Base-by-base conservation (phyloP, 352 stramenopile species). In the Globisporangium emineosum region DNA sequence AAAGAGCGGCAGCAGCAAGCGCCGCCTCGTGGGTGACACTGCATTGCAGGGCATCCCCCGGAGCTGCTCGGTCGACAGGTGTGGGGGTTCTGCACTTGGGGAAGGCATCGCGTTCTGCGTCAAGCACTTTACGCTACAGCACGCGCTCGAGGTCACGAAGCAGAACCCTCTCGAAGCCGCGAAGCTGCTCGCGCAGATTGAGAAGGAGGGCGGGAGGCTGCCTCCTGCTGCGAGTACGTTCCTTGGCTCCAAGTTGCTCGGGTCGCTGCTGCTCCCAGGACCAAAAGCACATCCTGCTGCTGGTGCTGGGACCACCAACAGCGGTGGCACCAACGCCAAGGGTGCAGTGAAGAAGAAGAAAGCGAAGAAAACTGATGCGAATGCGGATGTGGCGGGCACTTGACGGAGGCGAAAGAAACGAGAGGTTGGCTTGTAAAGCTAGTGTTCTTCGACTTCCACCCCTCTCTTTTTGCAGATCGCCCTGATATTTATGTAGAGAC, bases 71-170 rank as follows among this genome's bases (percentile, higher is more conserved):
- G 78, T 87, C 15, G 68, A 77, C 21, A 63, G 60, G 15, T 91
- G 78, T 56, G 56, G 57, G 5, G 51, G 49, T 1, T 60, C 64
- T 6, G 72, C 70, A 29, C 62, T 89, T 25, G 50, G 50, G 40
- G 50, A n/a, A 8, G 75, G 60, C 51, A 53, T 64, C 40, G 65
- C 71, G 0, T 89, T 86, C 51, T 91, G 82, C 15, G 35, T 58
- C 4, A 59, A 70, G 29, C 84, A 91, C 51, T 79, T 90, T 35
- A 93, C 81, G 27, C 73, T 80, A 8, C 83, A 93, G 57, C 76
- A 85, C 49, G 81, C 81, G 49, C 76, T 93, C 13, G 81, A 88
- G 53, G 60, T 81, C n/a, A 70, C 77, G 27, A 71, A 76, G 42
- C 57, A 78, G 23, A 80, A 91, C 25, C 82, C 76, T 23, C 56